phyloP scores from a whole-genome alignment of 108 stramenopile species.

The Skeletonema potamos region DNA sequence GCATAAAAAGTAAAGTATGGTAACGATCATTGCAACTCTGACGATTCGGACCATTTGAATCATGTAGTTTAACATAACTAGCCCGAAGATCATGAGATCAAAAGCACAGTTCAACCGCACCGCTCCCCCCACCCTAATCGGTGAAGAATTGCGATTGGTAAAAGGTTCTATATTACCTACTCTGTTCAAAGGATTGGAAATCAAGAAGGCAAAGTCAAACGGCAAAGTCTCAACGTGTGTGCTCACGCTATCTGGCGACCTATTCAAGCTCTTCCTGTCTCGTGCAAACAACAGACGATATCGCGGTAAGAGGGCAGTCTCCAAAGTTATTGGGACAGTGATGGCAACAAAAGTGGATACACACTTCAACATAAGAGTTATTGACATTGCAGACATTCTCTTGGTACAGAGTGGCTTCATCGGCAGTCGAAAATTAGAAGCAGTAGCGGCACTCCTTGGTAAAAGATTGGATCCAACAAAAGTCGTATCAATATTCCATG shows the following conservation, averaged over 20 bases:
- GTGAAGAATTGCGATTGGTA: slow-evolving; percentile 10
- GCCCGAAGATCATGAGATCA: too few species aligned
- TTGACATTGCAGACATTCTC: slow-evolving; percentile 73
- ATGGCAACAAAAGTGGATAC: slow-evolving; percentile 2
- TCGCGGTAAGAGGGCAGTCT: slow-evolving; percentile 12
- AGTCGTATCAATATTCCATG: slow-evolving; percentile 65
- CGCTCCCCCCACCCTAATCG: slow-evolving; percentile 24
- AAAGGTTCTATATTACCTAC: slow-evolving; percentile 17
- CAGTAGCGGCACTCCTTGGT: slow-evolving; percentile 9
- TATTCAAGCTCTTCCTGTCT: slow-evolving; percentile 68
- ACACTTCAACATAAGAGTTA: slow-evolving; percentile 48
- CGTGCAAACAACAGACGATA: background rate
- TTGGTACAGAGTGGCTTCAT: slow-evolving; percentile 57
- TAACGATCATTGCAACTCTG: too few species aligned
- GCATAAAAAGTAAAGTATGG: too few species aligned
- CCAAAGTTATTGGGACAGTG: slow-evolving; percentile 9
- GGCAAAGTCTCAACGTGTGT: slow-evolving; percentile 50
- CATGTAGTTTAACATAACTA: too few species aligned
- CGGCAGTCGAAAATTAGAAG: slow-evolving; percentile 63
- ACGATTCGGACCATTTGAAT: too few species aligned
- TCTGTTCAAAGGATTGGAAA: slow-evolving; percentile 29
- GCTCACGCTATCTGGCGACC: slow-evolving; percentile 62
- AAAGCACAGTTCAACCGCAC: background rate
- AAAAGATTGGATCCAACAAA: slow-evolving; percentile 7
- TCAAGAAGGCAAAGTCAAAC: slow-evolving; percentile 42